phyloP scores from a whole-genome alignment of 768 basidiomycete genomes.

The Tulasnella sp. region DNA sequence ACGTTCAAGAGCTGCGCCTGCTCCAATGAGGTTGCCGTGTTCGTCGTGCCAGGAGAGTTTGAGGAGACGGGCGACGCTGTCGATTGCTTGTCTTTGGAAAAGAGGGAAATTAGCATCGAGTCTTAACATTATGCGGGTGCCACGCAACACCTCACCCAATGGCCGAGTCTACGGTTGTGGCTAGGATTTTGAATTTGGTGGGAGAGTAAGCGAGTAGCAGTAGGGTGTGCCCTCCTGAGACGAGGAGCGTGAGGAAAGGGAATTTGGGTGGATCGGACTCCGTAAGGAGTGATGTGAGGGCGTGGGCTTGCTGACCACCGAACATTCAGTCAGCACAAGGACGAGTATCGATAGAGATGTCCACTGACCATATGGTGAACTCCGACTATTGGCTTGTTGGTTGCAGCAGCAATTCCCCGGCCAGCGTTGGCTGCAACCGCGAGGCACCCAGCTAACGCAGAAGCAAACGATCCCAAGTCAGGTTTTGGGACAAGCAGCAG shows the following conservation, averaged over 20 bases:
- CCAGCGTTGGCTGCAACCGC: slow-evolving; percentile 79
- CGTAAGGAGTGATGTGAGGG: slow-evolving; percentile 78
- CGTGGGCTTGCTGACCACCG: slow-evolving; percentile 80
- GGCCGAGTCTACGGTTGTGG: slow-evolving; percentile 72
- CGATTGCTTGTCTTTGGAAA: slow-evolving; percentile 60
- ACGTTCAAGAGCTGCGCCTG: slow-evolving; percentile 79
- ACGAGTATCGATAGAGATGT: background rate
- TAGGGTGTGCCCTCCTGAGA: slow-evolving; percentile 95
- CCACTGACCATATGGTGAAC: slow-evolving; percentile 89
- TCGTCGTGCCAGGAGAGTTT: slow-evolving; percentile 57
- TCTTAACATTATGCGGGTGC: background rate
- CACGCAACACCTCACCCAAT: slow-evolving; percentile 54
- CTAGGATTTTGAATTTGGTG: slow-evolving; percentile 66
- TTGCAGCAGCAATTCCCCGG: slow-evolving; percentile 78
- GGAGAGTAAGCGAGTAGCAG: slow-evolving; percentile 71
- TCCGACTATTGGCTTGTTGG: slow-evolving; percentile 79
- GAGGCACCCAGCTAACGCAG: slow-evolving; percentile 71
- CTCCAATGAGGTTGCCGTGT: slow-evolving; percentile 53
- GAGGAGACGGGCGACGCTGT: slow-evolving; percentile 78
- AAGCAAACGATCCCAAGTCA: background rate
- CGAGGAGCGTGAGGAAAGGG: slow-evolving; percentile 85
- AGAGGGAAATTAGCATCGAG: background rate
- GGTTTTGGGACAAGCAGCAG: background rate
- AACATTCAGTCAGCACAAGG: background rate
- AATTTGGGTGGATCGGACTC: slow-evolving; percentile 55